These are phyloP conservation scores for Ceratocystis eucalypticola DNA, from an alignment of 2,329 filamentous ascomycete species.

Conservation along the genomic window DNA sequence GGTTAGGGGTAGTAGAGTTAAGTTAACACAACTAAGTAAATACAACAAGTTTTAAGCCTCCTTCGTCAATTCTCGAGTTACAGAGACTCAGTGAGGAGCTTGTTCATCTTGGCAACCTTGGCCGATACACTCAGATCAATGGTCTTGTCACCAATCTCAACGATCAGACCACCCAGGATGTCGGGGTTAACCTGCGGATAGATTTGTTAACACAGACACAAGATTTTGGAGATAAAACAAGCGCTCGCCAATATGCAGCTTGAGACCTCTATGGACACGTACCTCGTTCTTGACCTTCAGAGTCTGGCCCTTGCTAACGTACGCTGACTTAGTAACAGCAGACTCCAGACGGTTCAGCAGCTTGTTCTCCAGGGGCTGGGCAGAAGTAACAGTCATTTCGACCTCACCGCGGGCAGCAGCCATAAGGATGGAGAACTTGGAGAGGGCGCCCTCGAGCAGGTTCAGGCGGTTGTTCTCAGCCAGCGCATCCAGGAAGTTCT, in stretches of 20 bases:
- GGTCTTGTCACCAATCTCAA: slow-evolving; percentile 94
- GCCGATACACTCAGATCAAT: slow-evolving; percentile 93
- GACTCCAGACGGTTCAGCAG: slow-evolving; percentile 74
- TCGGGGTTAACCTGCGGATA: slow-evolving; percentile 69
- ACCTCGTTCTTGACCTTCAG: slow-evolving; percentile 92
- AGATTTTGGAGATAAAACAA: neutral
- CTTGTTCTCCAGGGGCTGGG: slow-evolving; percentile 77
- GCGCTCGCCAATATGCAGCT: neutral
- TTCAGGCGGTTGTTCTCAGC: slow-evolving; percentile 94
- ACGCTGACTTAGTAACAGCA: slow-evolving; percentile 78
- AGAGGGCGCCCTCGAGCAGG: slow-evolving; percentile 64
- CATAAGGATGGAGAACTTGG: slow-evolving; percentile 82
- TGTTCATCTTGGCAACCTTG: slow-evolving; percentile 98
- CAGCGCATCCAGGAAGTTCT: slow-evolving; percentile 83
- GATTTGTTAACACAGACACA: neutral
- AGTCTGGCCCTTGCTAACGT: slow-evolving; percentile 86
- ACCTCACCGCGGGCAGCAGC: slow-evolving; percentile 82
- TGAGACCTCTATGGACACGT: slow-evolving; percentile 23
- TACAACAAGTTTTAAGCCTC: slow-evolving; percentile 10
- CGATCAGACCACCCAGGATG: slow-evolving; percentile 81
- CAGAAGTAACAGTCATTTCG: slow-evolving; percentile 82
- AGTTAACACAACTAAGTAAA: slow-evolving; percentile 4
- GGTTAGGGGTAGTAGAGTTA: neutral
- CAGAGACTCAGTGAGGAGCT: slow-evolving; percentile 90
- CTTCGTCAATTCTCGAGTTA: slow-evolving; percentile 42